These are phyloP conservation scores for Nitzschia sp. DNA, from an alignment of 108 stramenopile genomes.

Conservation along the genomic window DNA sequence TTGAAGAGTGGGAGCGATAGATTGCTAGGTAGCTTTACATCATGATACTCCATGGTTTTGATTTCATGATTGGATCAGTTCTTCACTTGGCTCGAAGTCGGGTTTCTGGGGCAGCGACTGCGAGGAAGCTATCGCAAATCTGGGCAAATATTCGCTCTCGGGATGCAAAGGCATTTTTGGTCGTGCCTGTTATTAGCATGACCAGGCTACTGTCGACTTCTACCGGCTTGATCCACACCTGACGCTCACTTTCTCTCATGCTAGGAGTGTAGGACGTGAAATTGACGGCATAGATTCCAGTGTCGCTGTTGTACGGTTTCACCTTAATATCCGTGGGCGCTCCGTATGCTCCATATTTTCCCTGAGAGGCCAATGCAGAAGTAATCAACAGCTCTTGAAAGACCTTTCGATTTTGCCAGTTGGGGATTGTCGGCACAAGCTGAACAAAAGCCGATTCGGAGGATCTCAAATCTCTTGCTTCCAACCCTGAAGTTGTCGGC, in stretches of 20 bases:
- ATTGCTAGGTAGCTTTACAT: no score
- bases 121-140: constrained; percentile 54
- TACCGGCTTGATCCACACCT: constrained; percentile 45
- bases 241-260: constrained; percentile 81
- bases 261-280: constrained; percentile 81
- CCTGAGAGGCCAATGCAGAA: constrained; percentile 52
- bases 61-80: no score
- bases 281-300: constrained; percentile 42
- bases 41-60: no score
- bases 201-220: constrained; percentile 43
- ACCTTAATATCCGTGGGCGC: constrained; percentile 67
- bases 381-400: constrained; percentile 39
- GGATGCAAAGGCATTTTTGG: constrained; percentile 46
- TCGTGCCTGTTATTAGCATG: constrained; percentile 67
- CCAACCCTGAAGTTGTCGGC: constrained; percentile 60
- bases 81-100: constrained; percentile 22
- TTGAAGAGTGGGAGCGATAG: no score
- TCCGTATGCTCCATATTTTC: constrained; percentile 74
- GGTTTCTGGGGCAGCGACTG: constrained; percentile 57
- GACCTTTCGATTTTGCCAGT: constrained; percentile 11
- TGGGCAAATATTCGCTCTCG: constrained; percentile 43
- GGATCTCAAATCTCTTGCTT: constrained; percentile 64
- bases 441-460: constrained; percentile 80
- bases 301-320: constrained; percentile 10
- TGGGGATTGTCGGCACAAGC: constrained; percentile 36